Conservation (phyloP, 148 eudicot genomes). For the Chenopodium suecicum region DNA sequence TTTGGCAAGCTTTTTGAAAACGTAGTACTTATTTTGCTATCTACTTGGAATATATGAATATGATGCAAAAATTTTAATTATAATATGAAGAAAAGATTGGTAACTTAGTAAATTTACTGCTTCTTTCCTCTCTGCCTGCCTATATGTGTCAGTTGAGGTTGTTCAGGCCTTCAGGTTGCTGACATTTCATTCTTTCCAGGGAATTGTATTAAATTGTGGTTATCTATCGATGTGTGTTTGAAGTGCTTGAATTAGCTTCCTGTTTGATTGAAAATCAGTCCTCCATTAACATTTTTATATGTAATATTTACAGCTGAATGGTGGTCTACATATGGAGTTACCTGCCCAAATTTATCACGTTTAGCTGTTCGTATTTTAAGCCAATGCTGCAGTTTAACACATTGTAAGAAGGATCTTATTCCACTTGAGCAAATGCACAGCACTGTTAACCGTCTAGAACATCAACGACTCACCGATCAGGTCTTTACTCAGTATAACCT, state of each 20-base stretch:
- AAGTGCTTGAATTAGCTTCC: not conserved
- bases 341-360: conserved; percentile 81
- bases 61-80: not conserved
- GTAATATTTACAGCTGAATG: conserved; percentile 63
- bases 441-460: conserved; percentile 69
- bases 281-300: conserved; percentile 3
- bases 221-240: not conserved
- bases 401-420: conserved; percentile 41
- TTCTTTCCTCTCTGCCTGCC: not conserved
- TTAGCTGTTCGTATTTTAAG: conserved; percentile 82
- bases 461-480: conserved; percentile 72
- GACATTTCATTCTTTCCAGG: not conserved
- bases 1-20: not conserved
- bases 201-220: not conserved
- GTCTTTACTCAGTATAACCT: conserved; percentile 77
- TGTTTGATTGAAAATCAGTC: not conserved
- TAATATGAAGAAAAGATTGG: too few species aligned
- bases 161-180: not conserved
- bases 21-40: too few species aligned
- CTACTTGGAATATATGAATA: not conserved
- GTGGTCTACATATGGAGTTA: conserved; percentile 96
- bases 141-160: too few species aligned
- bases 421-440: conserved; percentile 60
- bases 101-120: too few species aligned
- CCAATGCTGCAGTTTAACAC: conserved; percentile 76